Conservation (phyloP, 164 flowering plant genomes). For the Berberis thunbergii region DNA sequence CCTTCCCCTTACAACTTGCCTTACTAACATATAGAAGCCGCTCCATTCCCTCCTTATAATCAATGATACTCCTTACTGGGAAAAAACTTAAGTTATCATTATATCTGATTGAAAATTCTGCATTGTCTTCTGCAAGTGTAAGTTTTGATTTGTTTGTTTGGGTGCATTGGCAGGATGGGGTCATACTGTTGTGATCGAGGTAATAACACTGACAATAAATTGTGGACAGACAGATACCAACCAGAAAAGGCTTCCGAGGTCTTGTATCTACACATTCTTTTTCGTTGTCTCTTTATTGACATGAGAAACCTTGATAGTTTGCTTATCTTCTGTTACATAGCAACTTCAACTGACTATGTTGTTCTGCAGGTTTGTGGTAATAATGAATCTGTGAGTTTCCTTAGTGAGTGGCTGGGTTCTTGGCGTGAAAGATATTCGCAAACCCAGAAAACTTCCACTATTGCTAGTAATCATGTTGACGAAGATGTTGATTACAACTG, state of each 20-base stretch:
- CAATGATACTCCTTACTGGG: too few species aligned
- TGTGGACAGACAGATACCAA: constrained; percentile 83
- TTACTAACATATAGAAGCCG: too few species aligned
- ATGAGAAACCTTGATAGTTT: too few species aligned
- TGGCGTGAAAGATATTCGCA: constrained; percentile 54
- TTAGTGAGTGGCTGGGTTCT: constrained; percentile 70
- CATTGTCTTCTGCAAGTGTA: not conserved
- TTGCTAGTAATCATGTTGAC: constrained; percentile 9
- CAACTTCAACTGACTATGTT: constrained; percentile 6
- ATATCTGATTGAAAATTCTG: not conserved
- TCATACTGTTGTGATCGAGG: constrained; percentile 20
- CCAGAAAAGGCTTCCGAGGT: constrained; percentile 76
- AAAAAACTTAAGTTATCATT: not conserved
- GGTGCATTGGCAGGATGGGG: constrained; percentile 23
- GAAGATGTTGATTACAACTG: constrained; percentile 29
- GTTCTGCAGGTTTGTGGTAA: constrained; percentile 88
- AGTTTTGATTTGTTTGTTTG: constrained; percentile 5
- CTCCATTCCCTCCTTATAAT: too few species aligned
- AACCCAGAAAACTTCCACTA: constrained; percentile 18
- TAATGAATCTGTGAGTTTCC: constrained; percentile 49
- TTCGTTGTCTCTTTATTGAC: not conserved
- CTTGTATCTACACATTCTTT: constrained; percentile 1
- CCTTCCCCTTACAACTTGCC: too few species aligned
- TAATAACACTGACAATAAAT: constrained; percentile 28
- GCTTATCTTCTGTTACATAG: not conserved